Evolutionary conservation across 1,284 basidiomycete genomes (phyloP), one percentile per base, ranked within the genome.

Genomic region (Pyrrhoderma noxium): DNA sequence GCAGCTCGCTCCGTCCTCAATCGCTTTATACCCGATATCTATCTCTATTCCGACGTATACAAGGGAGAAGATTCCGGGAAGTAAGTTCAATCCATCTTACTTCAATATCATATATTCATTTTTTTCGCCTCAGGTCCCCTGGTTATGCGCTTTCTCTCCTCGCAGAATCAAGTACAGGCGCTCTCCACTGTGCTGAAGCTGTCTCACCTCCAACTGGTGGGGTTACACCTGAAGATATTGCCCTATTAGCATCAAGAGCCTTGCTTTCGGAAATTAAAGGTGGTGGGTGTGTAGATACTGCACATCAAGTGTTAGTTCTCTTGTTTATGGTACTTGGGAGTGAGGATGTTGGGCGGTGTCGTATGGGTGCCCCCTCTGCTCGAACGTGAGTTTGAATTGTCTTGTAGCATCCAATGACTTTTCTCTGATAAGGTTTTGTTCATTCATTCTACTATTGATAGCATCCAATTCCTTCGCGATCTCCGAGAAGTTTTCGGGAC

Each of bases 31-130:
- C 95, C 95, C 22, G 96, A 99, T 64, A 91, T 98, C 25, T 98
- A 99, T 67, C 80, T 99, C 23, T 96, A 98, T 65, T 96, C 96
- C 1, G 96, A 99, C 61, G 93, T 98, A 11, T 99, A 97, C 70
- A 93, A 96, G 64, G 94, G 94, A 8, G 90, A 93, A 21, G 96
- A 99, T 56, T 92, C 91, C 57, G 96, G 96, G 66, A 96, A 93
- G 89, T 89, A 58, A 57, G 88, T 16, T 3, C 19, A 46, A 23
- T 13, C 35, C 22, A 16, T n/a, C 38, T 22, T 18, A 40, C 38
- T 8, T 22, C n/a, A 14, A 22, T 40, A 5, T 5, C 14, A n/a
- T 37, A 18, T 14, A 18, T 22, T 40, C 38, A 7, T 4, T 16
- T n/a, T 31, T 38, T 3, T 4, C 2, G 3, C 18, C 9, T 2